These are phyloP conservation scores for Rhododendron griersonianum DNA, from an alignment of 148 eudicot species.

Conservation along the genomic window DNA sequence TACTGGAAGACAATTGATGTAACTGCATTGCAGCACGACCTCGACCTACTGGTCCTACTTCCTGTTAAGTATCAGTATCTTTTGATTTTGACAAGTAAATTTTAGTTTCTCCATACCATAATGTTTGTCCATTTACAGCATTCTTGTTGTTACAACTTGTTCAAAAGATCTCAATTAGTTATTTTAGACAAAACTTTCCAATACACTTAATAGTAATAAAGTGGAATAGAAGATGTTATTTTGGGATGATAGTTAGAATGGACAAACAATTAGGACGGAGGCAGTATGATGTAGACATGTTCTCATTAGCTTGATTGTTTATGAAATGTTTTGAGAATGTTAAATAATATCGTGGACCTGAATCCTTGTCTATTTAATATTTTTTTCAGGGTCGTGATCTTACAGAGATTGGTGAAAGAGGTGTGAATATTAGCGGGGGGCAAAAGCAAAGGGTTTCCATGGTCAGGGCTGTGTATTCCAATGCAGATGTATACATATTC, in stretches of 20 bases:
- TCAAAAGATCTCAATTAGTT: not conserved
- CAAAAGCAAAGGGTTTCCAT: constrained; percentile 65
- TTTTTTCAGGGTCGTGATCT: constrained; percentile 46
- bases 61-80: constrained; percentile 38
- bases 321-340: not conserved
- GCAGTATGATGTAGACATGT: not conserved
- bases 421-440: constrained; percentile 62
- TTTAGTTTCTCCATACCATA: not conserved
- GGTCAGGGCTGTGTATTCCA: constrained; percentile 61
- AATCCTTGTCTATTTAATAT: constrained; percentile 2
- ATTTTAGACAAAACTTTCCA: not conserved
- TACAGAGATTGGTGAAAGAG: constrained; percentile 70
- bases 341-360: not conserved
- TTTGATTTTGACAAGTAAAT: not conserved
- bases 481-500: constrained; percentile 58
- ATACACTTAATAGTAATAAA: not conserved
- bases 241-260: not conserved
- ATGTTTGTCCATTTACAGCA: not conserved
- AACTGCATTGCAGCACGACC: constrained; percentile 52
- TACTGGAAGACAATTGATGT: constrained; percentile 58
- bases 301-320: not conserved
- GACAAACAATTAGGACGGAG: not conserved
- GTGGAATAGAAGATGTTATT: not conserved
- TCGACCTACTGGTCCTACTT: constrained; percentile 30
- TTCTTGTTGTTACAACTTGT: not conserved